These are phyloP conservation scores for Gnomoniopsis sp. DNA, from an alignment of 2,329 filamentous ascomycete species.

Conservation along the genomic window DNA sequence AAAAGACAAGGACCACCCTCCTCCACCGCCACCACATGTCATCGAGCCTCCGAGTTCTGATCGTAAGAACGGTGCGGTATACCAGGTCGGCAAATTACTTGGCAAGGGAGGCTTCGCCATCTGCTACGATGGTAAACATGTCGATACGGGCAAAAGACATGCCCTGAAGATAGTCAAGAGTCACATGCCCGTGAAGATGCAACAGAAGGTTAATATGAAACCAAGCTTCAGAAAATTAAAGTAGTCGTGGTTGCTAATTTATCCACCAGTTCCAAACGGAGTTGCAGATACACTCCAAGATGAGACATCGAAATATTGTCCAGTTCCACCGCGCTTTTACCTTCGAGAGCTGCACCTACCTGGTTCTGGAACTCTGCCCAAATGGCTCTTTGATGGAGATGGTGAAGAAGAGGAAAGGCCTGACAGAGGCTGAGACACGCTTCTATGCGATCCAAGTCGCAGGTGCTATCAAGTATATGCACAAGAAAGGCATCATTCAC, in stretches of 20 bases:
- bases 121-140: conserved; percentile 69
- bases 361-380: conserved; percentile 89
- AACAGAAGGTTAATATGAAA: conserved; percentile 64
- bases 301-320: conserved; percentile 93
- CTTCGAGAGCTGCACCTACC: conserved; percentile 83
- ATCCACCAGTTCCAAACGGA: conserved; percentile 66
- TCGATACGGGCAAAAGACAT: conserved; percentile 63
- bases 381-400: conserved; percentile 98
- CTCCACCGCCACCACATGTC: conserved; percentile 59
- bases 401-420: conserved; percentile 84
- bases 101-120: conserved; percentile 83
- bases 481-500: conserved; percentile 92
- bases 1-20: conserved; percentile 65
- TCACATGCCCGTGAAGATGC: conserved; percentile 78
- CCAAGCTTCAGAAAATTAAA: neutral
- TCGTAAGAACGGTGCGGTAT: conserved; percentile 66
- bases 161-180: conserved; percentile 83
- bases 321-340: conserved; percentile 93
- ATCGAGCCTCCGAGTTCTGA: conserved; percentile 64
- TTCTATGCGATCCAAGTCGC: conserved; percentile 94
- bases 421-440: conserved; percentile 91
- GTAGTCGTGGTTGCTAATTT: conserved; percentile 9
- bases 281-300: conserved; percentile 96
- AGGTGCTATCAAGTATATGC: conserved; percentile 97
- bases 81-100: conserved; percentile 70